phyloP scores from a whole-genome alignment of 1,139 yeast genomes.

The Taphrina flavorubra region DNA sequence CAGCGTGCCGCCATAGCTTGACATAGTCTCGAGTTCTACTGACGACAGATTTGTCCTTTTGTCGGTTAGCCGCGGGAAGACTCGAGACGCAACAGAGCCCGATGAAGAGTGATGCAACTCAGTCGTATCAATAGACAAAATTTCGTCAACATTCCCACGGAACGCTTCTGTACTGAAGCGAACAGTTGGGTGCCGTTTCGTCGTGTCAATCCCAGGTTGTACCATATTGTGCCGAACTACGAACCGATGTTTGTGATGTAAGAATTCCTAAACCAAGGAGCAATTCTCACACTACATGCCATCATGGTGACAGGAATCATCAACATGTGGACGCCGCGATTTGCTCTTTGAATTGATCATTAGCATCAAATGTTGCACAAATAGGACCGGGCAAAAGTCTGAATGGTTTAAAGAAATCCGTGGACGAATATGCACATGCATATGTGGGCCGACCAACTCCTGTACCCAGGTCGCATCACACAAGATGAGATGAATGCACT shows the following conservation, averaged over 20 bases:
- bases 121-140: not conserved
- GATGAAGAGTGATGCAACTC: not conserved
- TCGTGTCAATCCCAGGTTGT: no score
- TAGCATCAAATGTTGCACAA: no score
- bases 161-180: conserved; percentile 5
- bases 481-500: not conserved
- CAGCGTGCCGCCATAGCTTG: not conserved
- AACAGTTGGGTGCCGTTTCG: conserved; percentile 8
- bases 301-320: not conserved
- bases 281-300: not conserved
- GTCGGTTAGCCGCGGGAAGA: not conserved
- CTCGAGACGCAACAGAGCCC: not conserved
- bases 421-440: no score
- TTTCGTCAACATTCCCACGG: not conserved
- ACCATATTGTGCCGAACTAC: not conserved
- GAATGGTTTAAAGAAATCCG: no score
- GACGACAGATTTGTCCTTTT: not conserved
- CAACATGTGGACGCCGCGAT: no score
- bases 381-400: no score
- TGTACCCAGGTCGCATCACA: not conserved
- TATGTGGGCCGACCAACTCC: no score
- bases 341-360: no score
- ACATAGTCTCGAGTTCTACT: not conserved
- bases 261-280: no score
- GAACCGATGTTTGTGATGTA: no score